Conservation (phyloP, 495 filamentous ascomycete species). For the Beverwykella pulmonaria region DNA sequence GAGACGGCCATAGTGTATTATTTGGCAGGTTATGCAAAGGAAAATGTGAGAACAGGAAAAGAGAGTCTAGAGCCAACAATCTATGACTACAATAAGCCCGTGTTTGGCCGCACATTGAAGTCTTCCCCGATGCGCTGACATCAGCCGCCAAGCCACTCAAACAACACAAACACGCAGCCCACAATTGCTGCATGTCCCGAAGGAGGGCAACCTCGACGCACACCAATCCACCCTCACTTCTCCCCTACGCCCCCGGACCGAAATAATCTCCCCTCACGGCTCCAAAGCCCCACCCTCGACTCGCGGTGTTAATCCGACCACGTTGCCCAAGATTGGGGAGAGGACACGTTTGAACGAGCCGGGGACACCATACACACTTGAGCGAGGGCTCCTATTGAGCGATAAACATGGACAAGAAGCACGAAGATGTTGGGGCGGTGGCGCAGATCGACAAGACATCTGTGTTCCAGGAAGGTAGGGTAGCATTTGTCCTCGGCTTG, state of each 20-base stretch:
- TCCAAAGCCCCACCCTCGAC: neutral
- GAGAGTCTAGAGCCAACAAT: neutral
- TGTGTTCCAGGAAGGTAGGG: constrained; percentile 95
- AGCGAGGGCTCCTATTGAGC: constrained; percentile 9
- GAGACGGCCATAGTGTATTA: constrained; percentile 20
- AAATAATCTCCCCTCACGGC: neutral
- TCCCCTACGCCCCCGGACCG: neutral
- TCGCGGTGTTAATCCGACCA: neutral
- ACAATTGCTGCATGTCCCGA: constrained; percentile 34
- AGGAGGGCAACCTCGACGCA: constrained; percentile 20
- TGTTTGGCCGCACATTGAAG: constrained; percentile 10
- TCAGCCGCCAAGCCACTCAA: constrained; percentile 11
- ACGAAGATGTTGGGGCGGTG: constrained; percentile 32
- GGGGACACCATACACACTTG: neutral
- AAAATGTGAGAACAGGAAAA: neutral
- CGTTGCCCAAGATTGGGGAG: neutral
- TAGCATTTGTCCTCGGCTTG: neutral
- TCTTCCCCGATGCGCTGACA: neutral
- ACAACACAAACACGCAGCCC: constrained; percentile 31
- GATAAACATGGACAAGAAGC: constrained; percentile 36
- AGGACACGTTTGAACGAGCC: constrained; percentile 32
- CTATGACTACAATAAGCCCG: neutral
- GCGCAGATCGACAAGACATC: constrained; percentile 80
- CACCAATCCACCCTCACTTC: constrained; percentile 13
- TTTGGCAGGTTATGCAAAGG: neutral